Evolutionary conservation across 192 early-diverging fungal genomes (phyloP).

Genomic region (Linderina pennispora): DNA sequence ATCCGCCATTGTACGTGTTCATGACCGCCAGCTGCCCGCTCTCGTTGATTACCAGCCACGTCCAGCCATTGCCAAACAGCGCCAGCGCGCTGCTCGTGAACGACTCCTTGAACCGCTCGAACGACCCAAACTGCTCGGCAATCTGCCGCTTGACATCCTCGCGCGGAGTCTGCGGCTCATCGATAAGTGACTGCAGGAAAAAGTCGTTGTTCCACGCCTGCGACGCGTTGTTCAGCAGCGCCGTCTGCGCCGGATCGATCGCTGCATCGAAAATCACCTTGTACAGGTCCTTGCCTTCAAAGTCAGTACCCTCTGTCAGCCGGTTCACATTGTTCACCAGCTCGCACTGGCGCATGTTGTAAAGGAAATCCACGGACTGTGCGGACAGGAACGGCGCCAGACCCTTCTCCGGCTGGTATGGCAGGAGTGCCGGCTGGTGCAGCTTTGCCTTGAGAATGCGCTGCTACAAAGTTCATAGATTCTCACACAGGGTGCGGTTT

Average conservation of each 20-base stretch:
- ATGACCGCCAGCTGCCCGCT: conserved; percentile 34
- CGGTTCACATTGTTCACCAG: conserved; percentile 45
- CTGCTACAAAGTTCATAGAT: conserved; percentile 13
- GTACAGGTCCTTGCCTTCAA: conserved; percentile 27
- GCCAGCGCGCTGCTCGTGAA: conserved; percentile 31
- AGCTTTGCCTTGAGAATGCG: conserved; percentile 6
- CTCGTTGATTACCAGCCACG: conserved; percentile 42
- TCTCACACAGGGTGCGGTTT: too few relatives aligned
- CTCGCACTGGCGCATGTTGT: conserved; percentile 39
- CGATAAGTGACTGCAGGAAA: conserved; percentile 39
- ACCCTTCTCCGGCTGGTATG: conserved; percentile 25
- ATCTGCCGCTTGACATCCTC: conserved; percentile 23
- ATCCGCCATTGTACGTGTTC: conserved; percentile 42
- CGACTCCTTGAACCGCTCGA: conserved; percentile 36
- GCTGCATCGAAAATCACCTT: conserved; percentile 26
- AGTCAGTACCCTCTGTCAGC: conserved; percentile 32
- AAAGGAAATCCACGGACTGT: conserved; percentile 34
- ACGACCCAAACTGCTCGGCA: conserved; percentile 22
- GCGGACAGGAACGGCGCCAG: conserved; percentile 34
- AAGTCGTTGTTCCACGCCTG: conserved; percentile 51
- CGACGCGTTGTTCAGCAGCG: conserved; percentile 42
- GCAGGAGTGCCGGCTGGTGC: conserved; percentile 31
- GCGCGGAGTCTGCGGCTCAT: conserved; percentile 8
- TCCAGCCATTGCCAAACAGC: conserved; percentile 49
- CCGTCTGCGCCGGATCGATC: conserved; percentile 19